Evolutionary conservation across 495 filamentous ascomycete species (phyloP).

Genomic region (Lasiosphaeris hirsuta): DNA sequence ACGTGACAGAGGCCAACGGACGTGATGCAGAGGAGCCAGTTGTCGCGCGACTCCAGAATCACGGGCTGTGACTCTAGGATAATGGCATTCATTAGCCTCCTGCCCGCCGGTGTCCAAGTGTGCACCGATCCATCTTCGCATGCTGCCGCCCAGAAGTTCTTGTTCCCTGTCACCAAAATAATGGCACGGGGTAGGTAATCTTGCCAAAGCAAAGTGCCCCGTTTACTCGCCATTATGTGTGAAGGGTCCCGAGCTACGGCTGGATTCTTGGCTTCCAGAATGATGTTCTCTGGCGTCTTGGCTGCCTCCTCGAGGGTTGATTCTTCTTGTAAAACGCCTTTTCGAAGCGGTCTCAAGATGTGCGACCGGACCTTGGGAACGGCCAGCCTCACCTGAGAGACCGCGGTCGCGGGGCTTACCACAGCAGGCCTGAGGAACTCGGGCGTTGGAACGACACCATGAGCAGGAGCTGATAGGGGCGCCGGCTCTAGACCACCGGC

Average conservation of each 20-base stretch:
- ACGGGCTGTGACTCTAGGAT: constrained; percentile 91
- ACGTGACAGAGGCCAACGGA: constrained; percentile 87
- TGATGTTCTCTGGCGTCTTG: constrained; percentile 55
- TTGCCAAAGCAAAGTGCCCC: constrained; percentile 87
- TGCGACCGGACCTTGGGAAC: constrained; percentile 83
- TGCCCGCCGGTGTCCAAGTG: constrained; percentile 91
- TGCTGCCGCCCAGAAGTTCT: constrained; percentile 84
- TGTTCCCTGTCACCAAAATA: constrained; percentile 82
- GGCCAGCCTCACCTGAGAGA: constrained; percentile 84
- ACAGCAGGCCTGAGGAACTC: constrained; percentile 87
- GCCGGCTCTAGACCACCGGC: constrained; percentile 72
- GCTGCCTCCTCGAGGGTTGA: constrained; percentile 54
- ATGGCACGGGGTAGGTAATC: constrained; percentile 84
- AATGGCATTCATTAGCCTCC: constrained; percentile 76
- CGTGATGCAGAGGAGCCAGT: constrained; percentile 84
- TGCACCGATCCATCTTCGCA: constrained; percentile 94
- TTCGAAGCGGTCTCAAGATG: constrained; percentile 66
- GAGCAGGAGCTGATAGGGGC: constrained; percentile 46
- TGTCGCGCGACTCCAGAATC: constrained; percentile 83
- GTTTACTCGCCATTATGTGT: constrained; percentile 72
- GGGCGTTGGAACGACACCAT: constrained; percentile 70
- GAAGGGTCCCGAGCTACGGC: constrained; percentile 72
- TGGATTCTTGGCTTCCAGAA: constrained; percentile 51
- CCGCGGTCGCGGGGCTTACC: constrained; percentile 68
- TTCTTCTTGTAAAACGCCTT: constrained; percentile 42